Evolutionary conservation across 1,139 yeast species (phyloP), one percentile per base, ranked within the genome.

Genomic region (Pichiaceae sp.): DNA sequence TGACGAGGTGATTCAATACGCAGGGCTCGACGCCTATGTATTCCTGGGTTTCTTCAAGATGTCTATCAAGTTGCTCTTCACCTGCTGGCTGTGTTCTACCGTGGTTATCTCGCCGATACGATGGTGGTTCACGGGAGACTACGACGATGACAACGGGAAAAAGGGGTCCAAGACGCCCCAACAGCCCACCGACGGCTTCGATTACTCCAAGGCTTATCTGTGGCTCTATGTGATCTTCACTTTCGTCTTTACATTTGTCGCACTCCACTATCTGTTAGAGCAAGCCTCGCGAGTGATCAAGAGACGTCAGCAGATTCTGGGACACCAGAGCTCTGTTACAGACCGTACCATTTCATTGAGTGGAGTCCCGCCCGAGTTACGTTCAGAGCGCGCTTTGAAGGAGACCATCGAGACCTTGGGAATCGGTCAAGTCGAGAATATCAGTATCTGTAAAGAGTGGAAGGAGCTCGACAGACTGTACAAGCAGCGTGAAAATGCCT

Each of bases 1-100:
- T 49, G 71, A 74, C 26, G 86, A 87, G 46, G 75, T 91, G 2
- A 65, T 91, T 38, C 89, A 85, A 43, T 81, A 80, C 53, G 96
- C 96, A 1, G 98, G 98, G 0, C 63, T 91, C 31, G 98, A 91
- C 60, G 96, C 97, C 0, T 87, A 74, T 59, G 96, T 89, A 32
- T 80, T 80, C 50, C 56, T 82, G 27, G 79, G 82, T 0, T 80
- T 82, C 55, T 82, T 80, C 63, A 78, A 78, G 47, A 79, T 81
- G 84, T 67, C 82, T 46, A 79, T 81, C 36, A 73, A 70, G 47
- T 57, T 77, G 7, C 56, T 81, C 25, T 52, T 70, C 0, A 54
- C 66, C 1, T 75, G 78, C 49, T 68, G 78, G 39, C 33, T 75
- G 2, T 66, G 78, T 47, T 79, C 89, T 0, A 55, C 78, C 5